Conservation (phyloP, 768 basidiomycete genomes). For the Aureoboletus auriporus region DNA sequence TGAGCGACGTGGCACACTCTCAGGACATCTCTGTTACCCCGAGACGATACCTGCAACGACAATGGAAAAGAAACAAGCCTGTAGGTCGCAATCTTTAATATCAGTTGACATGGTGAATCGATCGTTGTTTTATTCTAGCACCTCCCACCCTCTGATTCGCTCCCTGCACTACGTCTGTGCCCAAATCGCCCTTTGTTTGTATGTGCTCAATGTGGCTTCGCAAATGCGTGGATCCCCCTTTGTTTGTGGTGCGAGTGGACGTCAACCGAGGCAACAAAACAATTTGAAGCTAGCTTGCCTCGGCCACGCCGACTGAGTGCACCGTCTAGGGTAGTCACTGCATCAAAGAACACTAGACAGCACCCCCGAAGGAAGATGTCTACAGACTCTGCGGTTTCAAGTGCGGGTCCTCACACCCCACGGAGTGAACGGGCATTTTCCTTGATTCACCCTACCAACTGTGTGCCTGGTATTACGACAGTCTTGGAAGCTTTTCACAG, state of each 20-base stretch:
- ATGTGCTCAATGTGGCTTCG: conserved; percentile 45
- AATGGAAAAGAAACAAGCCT: conserved; percentile 42
- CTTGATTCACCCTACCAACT: neutral
- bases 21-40: conserved; percentile 22
- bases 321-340: conserved; percentile 13
- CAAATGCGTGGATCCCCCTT: conserved; percentile 45
- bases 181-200: conserved; percentile 41
- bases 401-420: conserved; percentile 20
- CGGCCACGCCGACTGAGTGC: conserved; percentile 33
- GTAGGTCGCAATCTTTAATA: conserved; percentile 23
- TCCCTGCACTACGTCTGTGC: conserved; percentile 42
- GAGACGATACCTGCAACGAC: conserved; percentile 34
- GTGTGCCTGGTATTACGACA: conserved; percentile 29
- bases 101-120: conserved; percentile 9
- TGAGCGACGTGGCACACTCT: conserved; percentile 13
- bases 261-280: conserved; percentile 36
- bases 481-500: conserved; percentile 18
- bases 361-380: conserved; percentile 17
- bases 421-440: conserved; percentile 14
- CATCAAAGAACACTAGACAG: conserved; percentile 10
- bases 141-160: conserved; percentile 42
- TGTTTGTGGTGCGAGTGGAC: conserved; percentile 52
- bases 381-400: conserved; percentile 18
- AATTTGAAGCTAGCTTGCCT: conserved; percentile 37
- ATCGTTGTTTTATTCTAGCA: conserved; percentile 29